Evolutionary conservation across 176 grass and related monocot genomes (phyloP).

Genomic region (Oryza punctata): DNA sequence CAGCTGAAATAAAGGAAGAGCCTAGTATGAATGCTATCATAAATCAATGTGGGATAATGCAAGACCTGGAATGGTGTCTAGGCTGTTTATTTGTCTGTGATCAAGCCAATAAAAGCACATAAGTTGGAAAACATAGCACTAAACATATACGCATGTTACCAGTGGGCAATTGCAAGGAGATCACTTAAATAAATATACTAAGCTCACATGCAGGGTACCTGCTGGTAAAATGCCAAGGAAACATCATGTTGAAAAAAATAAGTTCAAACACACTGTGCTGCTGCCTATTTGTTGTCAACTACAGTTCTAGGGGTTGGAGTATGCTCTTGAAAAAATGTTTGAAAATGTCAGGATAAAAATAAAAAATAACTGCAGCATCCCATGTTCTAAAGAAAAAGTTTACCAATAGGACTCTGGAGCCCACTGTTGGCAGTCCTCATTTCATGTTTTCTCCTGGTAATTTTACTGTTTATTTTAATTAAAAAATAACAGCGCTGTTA

Average conservation of each 20-base stretch:
- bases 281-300: conserved; percentile 12
- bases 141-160: conserved; percentile 5
- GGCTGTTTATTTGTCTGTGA: neutral
- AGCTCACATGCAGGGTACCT: neutral
- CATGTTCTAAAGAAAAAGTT: conserved; percentile 7
- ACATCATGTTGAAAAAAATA: neutral
- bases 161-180: neutral
- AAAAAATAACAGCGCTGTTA: neutral
- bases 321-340: neutral
- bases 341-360: neutral
- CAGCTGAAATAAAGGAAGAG: conserved; percentile 69
- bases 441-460: neutral
- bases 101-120: conserved; percentile 3
- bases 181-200: conserved; percentile 22
- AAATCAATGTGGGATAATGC: conserved; percentile 4
- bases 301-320: conserved; percentile 3
- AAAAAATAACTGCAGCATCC: neutral
- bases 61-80: conserved; percentile 1
- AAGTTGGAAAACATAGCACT: neutral
- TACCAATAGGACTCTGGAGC: neutral
- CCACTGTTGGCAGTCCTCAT: neutral
- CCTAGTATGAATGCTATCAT: conserved; percentile 12
- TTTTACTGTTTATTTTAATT: neutral
- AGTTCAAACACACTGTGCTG: neutral
- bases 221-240: neutral